Base-by-base conservation (phyloP, 371 early-diverging fungal genomes). In the Thermomucor indicae-seudaticae region DNA sequence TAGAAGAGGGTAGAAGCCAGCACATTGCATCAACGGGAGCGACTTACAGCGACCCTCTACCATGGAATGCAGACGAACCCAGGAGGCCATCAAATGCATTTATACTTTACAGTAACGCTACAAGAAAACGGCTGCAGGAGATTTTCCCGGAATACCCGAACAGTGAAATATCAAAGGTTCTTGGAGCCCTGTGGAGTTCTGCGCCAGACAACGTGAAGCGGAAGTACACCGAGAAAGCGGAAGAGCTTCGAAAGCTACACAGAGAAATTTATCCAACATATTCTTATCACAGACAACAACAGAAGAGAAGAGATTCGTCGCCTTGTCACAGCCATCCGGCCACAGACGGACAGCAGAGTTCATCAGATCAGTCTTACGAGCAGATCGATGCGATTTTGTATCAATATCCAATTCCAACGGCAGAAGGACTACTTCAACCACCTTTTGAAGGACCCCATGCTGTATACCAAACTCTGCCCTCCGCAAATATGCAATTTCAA, bases 1-100 rank as follows among this genome's bases (percentile, higher is more conserved):
- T 28, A 31, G 35, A 32, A 19, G 35, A 47, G 22, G n/a, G n/a
- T 4, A 29, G 29, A 4, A 17, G 6, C 3, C 16, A 19, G 5
- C 20, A 19, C 3, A 17, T 17, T 14, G 4, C 20, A 31, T 2
- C 20, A 1, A 16, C 34, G 17, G 17, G 47, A n/a, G 19, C 6
- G 22, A 34, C 16, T 3, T 47, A 31, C 17, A 30, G 10, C 16
- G 19, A 30, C 8, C 20, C 6, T 10, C 25, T 12, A 19, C 23
- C 11, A 11, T 5, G 5, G 10, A 5, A 37, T 19, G 10, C 6
- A 31, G 29, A 22, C n/a, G 32, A 22, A 3, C 28, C 32, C 31
- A 28, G 35, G 6, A 31, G 47, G 3, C 47, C 47, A 19, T 16
- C 47, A 30, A 47, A 47, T 25, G 47, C 47, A 11, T 47, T 47